These are phyloP conservation scores for Gardenia jasminoides DNA, from an alignment of 257 asterid species.

Conservation along the genomic window DNA sequence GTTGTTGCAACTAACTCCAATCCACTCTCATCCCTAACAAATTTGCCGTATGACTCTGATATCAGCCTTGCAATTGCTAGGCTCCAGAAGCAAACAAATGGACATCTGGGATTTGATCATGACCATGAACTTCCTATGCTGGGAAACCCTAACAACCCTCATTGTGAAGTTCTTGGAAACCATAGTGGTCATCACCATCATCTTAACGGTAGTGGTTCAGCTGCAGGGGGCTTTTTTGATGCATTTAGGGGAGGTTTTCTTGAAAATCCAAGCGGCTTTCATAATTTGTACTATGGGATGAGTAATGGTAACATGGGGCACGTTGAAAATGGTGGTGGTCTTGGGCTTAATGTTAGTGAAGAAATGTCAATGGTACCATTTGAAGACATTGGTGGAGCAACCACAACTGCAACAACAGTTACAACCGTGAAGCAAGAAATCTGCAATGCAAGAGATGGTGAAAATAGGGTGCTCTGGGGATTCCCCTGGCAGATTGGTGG, in stretches of 20 bases:
- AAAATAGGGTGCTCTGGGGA: conserved; percentile 55
- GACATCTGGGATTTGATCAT: conserved; percentile 30
- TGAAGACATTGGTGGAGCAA: conserved; percentile 30
- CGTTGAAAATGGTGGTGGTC: conserved; percentile 29
- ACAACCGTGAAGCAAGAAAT: conserved; percentile 66
- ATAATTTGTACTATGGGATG: conserved; percentile 34
- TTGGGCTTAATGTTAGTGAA: conserved; percentile 33
- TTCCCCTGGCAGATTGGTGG: conserved; percentile 63
- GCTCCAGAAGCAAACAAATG: conserved; percentile 59
- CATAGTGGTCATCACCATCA: conserved; percentile 24
- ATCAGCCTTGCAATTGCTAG: conserved; percentile 61
- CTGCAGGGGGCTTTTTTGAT: conserved; percentile 25
- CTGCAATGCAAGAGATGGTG: conserved; percentile 37
- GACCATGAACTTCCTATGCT: conserved; percentile 30
- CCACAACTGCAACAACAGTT: conserved; percentile 31
- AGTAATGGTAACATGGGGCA: conserved; percentile 21
- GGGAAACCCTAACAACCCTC: conserved; percentile 29
- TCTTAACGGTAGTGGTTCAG: not conserved
- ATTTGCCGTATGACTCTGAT: conserved; percentile 46
- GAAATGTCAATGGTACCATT: conserved; percentile 42
- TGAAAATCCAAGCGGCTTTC: conserved; percentile 44
- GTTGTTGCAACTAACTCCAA: conserved; percentile 25
- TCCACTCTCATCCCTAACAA: conserved; percentile 25
- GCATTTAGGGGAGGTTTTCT: conserved; percentile 40
- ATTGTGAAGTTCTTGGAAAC: conserved; percentile 15